Evolutionary conservation across 768 basidiomycete species (phyloP), one percentile per base, ranked within the genome.

Genomic region (Xerocomellus chrysenteron): DNA sequence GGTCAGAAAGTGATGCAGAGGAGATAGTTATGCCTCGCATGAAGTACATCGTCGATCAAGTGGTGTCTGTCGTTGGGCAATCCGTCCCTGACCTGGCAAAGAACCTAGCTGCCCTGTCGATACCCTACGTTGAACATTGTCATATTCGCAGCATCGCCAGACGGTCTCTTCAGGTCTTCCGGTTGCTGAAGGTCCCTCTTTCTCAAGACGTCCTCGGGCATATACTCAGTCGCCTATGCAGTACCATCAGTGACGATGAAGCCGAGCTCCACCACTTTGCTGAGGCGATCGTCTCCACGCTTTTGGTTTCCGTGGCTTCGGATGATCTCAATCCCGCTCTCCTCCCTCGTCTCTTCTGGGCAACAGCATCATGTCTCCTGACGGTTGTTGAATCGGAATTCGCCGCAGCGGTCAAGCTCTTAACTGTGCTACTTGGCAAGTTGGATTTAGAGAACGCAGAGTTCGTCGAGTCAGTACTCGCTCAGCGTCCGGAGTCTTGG

Each of bases 91-190:
- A 79, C n/a, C 73, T 96, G 32, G 76, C 83, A 37, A 83, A 87
- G 52, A 78, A 82, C 44, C 93, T 95, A 86, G 92, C 91, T 7
- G 86, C 86, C 3, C 61, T 94, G 32, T 89, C 91, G 11, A 73
- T 97, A 55, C 74, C 78, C 30, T 97, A 95, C 87, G 88, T 92
- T 5, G 94, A 92, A 13, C 80, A 87, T 2, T 96, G 93, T 65
- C 88, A 91, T 16, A 92, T 93, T 58, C 85, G 92, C 46, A 84
- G 86, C 39, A 85, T 86, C 19, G 93, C 95, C 3, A 92, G 90
- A 74, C 82, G 94, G 33, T 95, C 94, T 11, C 76, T 97, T 56
- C 94, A 97, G 68, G 78, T 94, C n/a, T 94, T 92, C 73, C 86
- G 92, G 37, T 83, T 88, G 1, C 76, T 97, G 21, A 82, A 85